Base-by-base conservation (phyloP, 148 eudicot genomes). In the Spergularia marina region DNA sequence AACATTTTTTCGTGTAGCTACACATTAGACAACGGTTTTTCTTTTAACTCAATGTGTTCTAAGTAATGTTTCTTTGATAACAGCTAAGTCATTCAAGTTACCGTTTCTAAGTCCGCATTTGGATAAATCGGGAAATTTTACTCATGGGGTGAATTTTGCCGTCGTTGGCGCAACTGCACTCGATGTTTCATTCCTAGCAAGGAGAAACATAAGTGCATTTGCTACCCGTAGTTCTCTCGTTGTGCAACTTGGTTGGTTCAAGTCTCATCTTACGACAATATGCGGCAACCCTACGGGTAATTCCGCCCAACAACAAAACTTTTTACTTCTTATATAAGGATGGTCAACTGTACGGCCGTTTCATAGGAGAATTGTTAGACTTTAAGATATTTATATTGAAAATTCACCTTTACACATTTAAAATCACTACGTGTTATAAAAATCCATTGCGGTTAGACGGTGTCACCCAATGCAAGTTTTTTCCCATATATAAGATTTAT, bases 161-260 rank as follows among this genome's bases (percentile, higher is more conserved):
- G 82, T 79, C 1, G 82, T 51, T 0, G 82, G 82, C 7, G 71
- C 79, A 53, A 80, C 82, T 9, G 75, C 79, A 2, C 65, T 80
- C 3, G 25, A 53, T 39, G 25, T 39, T 4, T 25, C 58, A 8
- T 58, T 73, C 8, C 41, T 79, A 9, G 73, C 73, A 6, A 51
- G 47, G 2, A 47, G 16, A 36, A 56, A 55, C 47, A 70, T 75
- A 5, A 12, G 18, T 14, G 39, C 56, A 0, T 39, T 18, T 0
- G 67, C 34, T 8, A 76, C 83, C 11, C 40, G 36, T n/a, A 76
- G 53, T 59, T 81, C 83, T 21, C 20, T 76, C 10, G 23, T 51
- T 13, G 79, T 80, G 7, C 83, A 80, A 65, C 52, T 80, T 20
- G 58, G 49, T 8, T 80, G 83, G 83, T 76, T 76, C 55, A 65